Conservation (phyloP, 2,329 filamentous ascomycete genomes). For the Aphanocladium album region DNA sequence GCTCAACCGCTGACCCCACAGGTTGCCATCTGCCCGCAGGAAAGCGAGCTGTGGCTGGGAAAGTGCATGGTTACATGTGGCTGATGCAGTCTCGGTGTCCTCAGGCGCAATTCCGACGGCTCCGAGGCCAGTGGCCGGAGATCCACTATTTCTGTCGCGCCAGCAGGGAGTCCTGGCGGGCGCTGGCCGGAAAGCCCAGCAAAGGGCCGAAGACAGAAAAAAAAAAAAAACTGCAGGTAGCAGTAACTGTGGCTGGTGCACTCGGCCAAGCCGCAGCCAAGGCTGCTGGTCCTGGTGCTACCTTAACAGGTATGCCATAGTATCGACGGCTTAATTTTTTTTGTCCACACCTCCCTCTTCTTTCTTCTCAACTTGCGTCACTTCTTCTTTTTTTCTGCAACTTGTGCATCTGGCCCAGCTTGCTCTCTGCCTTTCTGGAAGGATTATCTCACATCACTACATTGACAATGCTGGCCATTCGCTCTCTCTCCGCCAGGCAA, state of each 20-base stretch:
- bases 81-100: conserved; percentile 16
- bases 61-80: conserved; percentile 13
- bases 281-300: not conserved
- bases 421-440: conserved; percentile 19
- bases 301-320: conserved; percentile 4
- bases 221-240: not conserved
- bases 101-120: conserved; percentile 24
- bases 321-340: conserved; percentile 17
- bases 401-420: conserved; percentile 15
- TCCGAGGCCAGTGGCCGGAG: conserved; percentile 24
- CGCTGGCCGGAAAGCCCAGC: conserved; percentile 15
- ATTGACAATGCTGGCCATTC: conserved; percentile 74
- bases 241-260: conserved; percentile 11
- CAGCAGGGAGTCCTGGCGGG: conserved; percentile 13
- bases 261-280: conserved; percentile 12
- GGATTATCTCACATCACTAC: conserved; percentile 4
- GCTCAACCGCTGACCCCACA: conserved; percentile 5
- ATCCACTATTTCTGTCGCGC: conserved; percentile 9
- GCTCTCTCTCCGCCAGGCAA: conserved; percentile 73
- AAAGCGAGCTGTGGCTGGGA: conserved; percentile 9
- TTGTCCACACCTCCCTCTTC: conserved; percentile 18
- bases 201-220: conserved; percentile 1
- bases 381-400: conserved; percentile 20
- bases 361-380: conserved; percentile 14
- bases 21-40: not conserved